A percentile compares a stretch with the other conserved stretches of the same genome.
Evolutionary conservation across 768 basidiomycete genomes (phyloP).

Genomic region (Suillus discolor): DNA sequence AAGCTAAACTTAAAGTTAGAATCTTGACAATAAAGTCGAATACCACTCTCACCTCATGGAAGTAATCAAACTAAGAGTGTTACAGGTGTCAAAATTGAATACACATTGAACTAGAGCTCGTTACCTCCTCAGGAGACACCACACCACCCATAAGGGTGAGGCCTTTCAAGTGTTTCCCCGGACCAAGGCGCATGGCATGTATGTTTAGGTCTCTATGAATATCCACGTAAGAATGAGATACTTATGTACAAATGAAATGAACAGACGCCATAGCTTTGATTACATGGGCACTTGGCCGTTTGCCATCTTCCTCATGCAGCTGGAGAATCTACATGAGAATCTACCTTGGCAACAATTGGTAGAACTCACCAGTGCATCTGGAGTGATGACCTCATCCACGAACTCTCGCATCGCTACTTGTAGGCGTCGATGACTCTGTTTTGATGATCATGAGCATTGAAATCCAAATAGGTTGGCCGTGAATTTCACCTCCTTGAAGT

Average conservation of each 20-base stretch:
- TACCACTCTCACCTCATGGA: constrained; percentile 62
- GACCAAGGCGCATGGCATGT: constrained; percentile 70
- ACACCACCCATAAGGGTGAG: constrained; percentile 76
- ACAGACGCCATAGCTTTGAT: constrained; percentile 55
- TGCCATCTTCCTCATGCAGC: constrained; percentile 57
- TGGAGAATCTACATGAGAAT: constrained; percentile 25
- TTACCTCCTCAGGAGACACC: constrained; percentile 76
- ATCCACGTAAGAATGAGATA: background rate
- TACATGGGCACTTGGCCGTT: constrained; percentile 55
- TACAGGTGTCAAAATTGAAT: constrained; percentile 7
- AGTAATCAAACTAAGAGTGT: constrained; percentile 70
- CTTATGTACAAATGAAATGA: background rate
- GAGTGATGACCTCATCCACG: constrained; percentile 63
- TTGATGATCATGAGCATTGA: constrained; percentile 39
- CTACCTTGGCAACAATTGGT: constrained; percentile 10
- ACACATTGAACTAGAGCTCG: constrained; percentile 14
- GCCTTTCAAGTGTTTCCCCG: constrained; percentile 87
- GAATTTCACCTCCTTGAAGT: constrained; percentile 64
- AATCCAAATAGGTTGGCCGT: background rate
- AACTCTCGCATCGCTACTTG: constrained; percentile 54
- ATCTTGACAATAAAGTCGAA: background rate
- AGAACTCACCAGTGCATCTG: constrained; percentile 30
- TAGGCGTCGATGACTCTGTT: constrained; percentile 44
- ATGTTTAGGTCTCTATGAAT: constrained; percentile 43
- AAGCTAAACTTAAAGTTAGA: constrained; percentile 42